These are phyloP conservation scores for Chaetothyriales sp. DNA, from an alignment of 2,329 filamentous ascomycete genomes.

Conservation along the genomic window DNA sequence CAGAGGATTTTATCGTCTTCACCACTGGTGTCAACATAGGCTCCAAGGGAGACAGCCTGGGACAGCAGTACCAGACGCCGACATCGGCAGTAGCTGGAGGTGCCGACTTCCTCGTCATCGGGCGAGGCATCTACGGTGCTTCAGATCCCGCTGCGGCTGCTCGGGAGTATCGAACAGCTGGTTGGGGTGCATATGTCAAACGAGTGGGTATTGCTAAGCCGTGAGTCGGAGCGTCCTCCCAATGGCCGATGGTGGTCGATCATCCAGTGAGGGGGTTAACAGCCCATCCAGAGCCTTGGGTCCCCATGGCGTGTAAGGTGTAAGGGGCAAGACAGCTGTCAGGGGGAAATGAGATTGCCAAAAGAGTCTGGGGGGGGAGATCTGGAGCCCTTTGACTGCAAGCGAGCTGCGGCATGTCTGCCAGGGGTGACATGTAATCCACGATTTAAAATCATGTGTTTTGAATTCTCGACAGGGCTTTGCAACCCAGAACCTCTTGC, in stretches of 20 bases:
- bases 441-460: too few relatives aligned
- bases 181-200: slow-evolving; percentile 32
- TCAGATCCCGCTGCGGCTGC: slow-evolving; percentile 31
- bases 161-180: slow-evolving; percentile 31
- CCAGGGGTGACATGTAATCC: too few relatives aligned
- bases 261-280: too few relatives aligned
- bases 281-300: too few relatives aligned
- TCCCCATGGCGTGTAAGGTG: too few relatives aligned
- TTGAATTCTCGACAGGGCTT: too few relatives aligned
- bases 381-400: too few relatives aligned
- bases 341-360: too few relatives aligned
- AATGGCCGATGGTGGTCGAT: background rate
- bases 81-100: slow-evolving; percentile 31
- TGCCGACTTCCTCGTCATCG: slow-evolving; percentile 36
- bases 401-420: too few relatives aligned
- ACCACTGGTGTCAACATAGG: slow-evolving; percentile 36
- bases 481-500: too few relatives aligned
- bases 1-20: slow-evolving; percentile 36
- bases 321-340: too few relatives aligned
- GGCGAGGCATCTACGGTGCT: slow-evolving; percentile 34
- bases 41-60: slow-evolving; percentile 34
- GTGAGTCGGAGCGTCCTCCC: background rate
- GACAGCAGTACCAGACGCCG: slow-evolving; percentile 37
- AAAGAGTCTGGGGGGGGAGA: too few relatives aligned
- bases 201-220: slow-evolving; percentile 1